Base-by-base conservation (phyloP, 78 protist species). In the Dictyostelium discoideum region DNA sequence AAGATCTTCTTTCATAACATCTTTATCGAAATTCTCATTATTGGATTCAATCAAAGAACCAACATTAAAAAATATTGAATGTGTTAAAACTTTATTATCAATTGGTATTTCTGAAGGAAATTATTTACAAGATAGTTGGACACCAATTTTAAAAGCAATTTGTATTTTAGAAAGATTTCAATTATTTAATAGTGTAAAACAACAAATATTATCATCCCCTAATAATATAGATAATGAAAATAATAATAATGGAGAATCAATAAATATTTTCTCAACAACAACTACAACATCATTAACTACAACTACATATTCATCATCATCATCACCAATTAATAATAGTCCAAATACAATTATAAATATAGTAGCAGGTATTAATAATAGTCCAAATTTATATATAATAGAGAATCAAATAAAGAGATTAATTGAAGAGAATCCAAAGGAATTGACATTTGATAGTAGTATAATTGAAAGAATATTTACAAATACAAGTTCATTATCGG, bases 1-100 rank as follows among this genome's bases (percentile, higher is more conserved):
- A 93, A 85, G 99, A 67, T 97, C 97, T 32, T 98, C 99, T 5
- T 99, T 98, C 79, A 97, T 99, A 20, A 88, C 97, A 24, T 40
- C 98, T 20, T 96, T 99, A 32, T 85, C 98, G 2, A 97, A 98
- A 81, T 98, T 98, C 87, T 98, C 99, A 22, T 16, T 74, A 29
- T 92, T 99, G 74, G 82, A 50, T 79, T 8, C 63, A 14, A n/a
- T 22, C 5, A 44, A 39, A 14, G 98, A 93, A 29, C 97, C 98
- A 54, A 14, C 86, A 39, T 39, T 67, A 29, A 98, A 98, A 94
- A 98, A 99, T 85, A 85, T 98, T 57, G 98, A 98, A 14, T 44
- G 97, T 57, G 97, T 99, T 88, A 84, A 92, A 42, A 69, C 92
- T 10, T 77, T 99, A 32, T 20, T 99, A 20, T 24, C 74, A 46